phyloP scores from a whole-genome alignment of 352 stramenopile genomes.

The Phytophthora tubulina region DNA sequence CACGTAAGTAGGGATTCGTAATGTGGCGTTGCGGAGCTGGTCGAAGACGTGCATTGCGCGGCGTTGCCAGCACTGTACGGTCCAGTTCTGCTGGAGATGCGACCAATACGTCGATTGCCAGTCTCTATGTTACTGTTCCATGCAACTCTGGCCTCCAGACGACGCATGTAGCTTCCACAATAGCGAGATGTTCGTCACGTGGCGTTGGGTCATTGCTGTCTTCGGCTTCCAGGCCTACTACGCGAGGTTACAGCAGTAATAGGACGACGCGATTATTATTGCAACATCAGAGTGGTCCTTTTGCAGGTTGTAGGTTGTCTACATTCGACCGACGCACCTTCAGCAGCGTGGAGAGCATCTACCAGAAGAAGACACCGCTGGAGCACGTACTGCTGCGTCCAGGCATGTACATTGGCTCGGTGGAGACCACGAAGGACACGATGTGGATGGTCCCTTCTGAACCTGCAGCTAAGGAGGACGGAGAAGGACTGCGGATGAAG shows the following conservation, averaged over 20 bases:
- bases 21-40: constrained; percentile 48
- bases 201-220: constrained; percentile 3
- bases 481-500: constrained; percentile 61
- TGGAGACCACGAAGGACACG: constrained; percentile 76
- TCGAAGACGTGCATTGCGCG: constrained; percentile 36
- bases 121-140: neutral
- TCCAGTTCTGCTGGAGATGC: neutral
- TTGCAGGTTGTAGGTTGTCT: neutral
- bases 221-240: constrained; percentile 4
- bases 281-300: constrained; percentile 4
- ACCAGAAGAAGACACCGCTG: constrained; percentile 92
- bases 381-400: constrained; percentile 92
- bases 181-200: constrained; percentile 1
- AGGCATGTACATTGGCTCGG: constrained; percentile 93
- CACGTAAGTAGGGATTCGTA: constrained; percentile 1
- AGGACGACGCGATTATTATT: neutral
- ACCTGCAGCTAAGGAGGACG: constrained; percentile 30
- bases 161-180: constrained; percentile 9
- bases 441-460: constrained; percentile 81
- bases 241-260: constrained; percentile 7
- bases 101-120: neutral
- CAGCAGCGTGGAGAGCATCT: constrained; percentile 79
- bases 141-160: constrained; percentile 4
- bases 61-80: constrained; percentile 31
- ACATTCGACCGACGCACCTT: constrained; percentile 27